Base-by-base conservation (phyloP, 352 stramenopile genomes). In the Aphanomyces astaci region DNA sequence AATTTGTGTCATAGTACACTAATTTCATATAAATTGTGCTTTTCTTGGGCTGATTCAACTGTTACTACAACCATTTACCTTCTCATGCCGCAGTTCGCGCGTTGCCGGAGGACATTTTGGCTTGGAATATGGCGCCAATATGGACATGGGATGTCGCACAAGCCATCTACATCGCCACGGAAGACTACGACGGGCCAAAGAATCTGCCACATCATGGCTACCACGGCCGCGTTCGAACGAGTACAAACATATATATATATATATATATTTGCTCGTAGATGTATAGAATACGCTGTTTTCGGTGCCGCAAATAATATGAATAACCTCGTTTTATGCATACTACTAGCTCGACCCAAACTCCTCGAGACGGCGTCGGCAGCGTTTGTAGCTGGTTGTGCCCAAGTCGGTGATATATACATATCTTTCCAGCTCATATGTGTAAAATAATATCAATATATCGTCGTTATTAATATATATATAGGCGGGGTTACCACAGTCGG, bases 101-200 rank as follows among this genome's bases (percentile, higher is more conserved):
- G 3, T 48, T 96, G 3, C 78, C 79, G 28, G 77, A 70, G 0
- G 88, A 96, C 76, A 76, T 96, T 60, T 70, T 86, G 24, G 73
- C 76, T 4, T 96, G 88, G 90, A 70, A 84, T 32, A 85, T 94
- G 69, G 30, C 69, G 52, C 43, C 62, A 7, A 77, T 75, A 7
- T 96, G 88, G 84, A 82, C 81, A 31, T 95, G 83, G 83, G 74
- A 85, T 19, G 81, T 82, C 40, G 82, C 89, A 10, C 43, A 91
- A 36, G 53, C 81, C 25, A 76, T 86, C 36, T 96, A 95, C 75
- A 72, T 88, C 72, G 13, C 62, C 9, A 86, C 94, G 30, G 86
- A 96, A 71, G 77, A 89, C 56, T 94, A 79, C 55, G 78, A 89
- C 51, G 79, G 81, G 11, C 75, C 75, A 1, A 22, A 10, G 48